Conservation (phyloP, 371 early-diverging fungal genomes). For the Syncephalastrum racemosum region DNA sequence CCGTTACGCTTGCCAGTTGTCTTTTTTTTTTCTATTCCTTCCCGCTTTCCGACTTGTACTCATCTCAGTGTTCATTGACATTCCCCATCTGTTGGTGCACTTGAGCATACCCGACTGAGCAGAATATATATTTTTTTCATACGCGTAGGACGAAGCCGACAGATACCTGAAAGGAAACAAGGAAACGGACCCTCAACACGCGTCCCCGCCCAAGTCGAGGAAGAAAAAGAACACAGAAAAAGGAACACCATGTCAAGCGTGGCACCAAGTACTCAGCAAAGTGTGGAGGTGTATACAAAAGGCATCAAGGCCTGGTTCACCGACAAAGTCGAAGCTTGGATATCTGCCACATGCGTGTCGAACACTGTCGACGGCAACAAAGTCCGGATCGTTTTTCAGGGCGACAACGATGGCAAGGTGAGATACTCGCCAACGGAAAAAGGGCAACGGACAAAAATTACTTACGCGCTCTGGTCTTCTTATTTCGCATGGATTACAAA, state of each 20-base stretch:
- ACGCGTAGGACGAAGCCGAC: no score
- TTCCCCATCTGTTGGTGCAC: no score
- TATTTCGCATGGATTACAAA: background rate
- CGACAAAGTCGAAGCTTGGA: slow-evolving; percentile 81
- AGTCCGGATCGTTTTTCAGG: slow-evolving; percentile 57
- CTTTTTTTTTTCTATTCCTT: slow-evolving; percentile 3
- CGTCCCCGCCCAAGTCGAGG: no score
- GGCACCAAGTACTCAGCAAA: slow-evolving; percentile 12
- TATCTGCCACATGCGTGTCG: slow-evolving; percentile 61
- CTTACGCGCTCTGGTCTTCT: slow-evolving; percentile 1
- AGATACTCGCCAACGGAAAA: background rate
- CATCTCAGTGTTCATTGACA: no score
- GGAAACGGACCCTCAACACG: no score
- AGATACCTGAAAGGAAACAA: no score
- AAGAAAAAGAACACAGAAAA: no score
- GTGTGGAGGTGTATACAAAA: slow-evolving; percentile 60
- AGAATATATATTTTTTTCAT: no score
- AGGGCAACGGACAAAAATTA: background rate
- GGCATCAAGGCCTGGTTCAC: slow-evolving; percentile 88
- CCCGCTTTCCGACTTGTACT: no score
- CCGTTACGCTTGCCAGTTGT: background rate
- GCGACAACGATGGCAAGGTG: slow-evolving; percentile 59
- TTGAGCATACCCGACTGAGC: no score
- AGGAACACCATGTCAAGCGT: no score
- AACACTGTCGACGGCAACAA: slow-evolving; percentile 50